phyloP scores from a whole-genome alignment of 345 rosid genomes.

The Mallotus nudiflorus region DNA sequence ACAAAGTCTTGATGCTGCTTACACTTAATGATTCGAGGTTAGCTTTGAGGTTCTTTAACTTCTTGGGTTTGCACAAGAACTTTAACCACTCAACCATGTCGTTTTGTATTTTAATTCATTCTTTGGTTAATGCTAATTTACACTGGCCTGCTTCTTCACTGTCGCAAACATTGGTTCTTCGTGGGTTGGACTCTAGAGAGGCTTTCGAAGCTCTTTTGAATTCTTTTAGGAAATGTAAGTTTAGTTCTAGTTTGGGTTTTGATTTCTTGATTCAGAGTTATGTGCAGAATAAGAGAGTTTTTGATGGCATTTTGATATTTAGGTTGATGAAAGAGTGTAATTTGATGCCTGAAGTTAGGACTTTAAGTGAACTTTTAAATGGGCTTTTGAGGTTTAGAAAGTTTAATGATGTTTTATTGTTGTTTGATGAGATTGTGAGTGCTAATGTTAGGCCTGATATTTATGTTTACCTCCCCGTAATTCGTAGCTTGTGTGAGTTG shows the following conservation, averaged over 20 bases:
- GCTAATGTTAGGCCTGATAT: constrained; percentile 57
- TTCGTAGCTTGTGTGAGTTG: constrained; percentile 68
- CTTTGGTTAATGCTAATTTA: constrained; percentile 49
- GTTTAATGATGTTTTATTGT: constrained; percentile 48
- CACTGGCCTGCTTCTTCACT: constrained; percentile 95
- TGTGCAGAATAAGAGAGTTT: constrained; percentile 54
- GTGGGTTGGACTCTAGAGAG: constrained; percentile 54
- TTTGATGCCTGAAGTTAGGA: constrained; percentile 69
- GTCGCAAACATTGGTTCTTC: constrained; percentile 70
- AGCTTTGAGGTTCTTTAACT: constrained; percentile 81
- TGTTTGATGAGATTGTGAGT: constrained; percentile 58
- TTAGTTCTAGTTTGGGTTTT: constrained; percentile 63
- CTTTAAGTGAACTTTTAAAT: constrained; percentile 63
- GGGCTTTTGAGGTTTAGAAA: constrained; percentile 60
- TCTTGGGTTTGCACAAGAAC: constrained; percentile 73
- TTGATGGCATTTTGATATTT: constrained; percentile 56
- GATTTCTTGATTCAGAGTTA: constrained; percentile 80
- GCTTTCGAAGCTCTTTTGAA: constrained; percentile 50
- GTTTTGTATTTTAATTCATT: constrained; percentile 75
- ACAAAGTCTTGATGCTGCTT: constrained; percentile 52
- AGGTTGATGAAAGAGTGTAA: constrained; percentile 54
- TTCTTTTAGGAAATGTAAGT: constrained; percentile 44
- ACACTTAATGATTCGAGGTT: constrained; percentile 72
- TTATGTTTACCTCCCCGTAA: constrained; percentile 54
- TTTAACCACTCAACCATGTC: constrained; percentile 71